Conservation (phyloP, 164 flowering plant species). For the Kalanchoe fedtschenkoi region DNA sequence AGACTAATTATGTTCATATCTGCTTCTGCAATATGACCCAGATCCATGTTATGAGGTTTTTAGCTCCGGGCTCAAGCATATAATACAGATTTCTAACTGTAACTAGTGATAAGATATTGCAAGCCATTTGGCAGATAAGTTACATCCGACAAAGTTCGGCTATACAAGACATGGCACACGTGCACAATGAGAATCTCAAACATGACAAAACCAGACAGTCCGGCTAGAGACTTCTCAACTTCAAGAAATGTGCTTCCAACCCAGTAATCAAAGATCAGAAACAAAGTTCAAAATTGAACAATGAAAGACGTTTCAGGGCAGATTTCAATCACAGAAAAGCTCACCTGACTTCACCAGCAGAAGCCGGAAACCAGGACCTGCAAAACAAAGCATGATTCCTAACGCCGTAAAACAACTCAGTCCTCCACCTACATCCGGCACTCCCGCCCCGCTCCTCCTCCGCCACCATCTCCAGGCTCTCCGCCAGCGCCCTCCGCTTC, state of each 20-base stretch:
- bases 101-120: too few relatives aligned
- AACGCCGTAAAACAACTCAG: constrained; percentile 51
- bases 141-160: too few relatives aligned
- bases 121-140: too few relatives aligned
- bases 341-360: constrained; percentile 51
- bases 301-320: too few relatives aligned
- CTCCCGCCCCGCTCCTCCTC: constrained; percentile 21
- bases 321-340: constrained; percentile 3
- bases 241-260: too few relatives aligned
- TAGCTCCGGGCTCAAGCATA: too few relatives aligned
- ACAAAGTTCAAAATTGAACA: neutral
- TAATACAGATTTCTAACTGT: too few relatives aligned
- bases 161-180: too few relatives aligned
- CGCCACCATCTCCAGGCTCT: constrained; percentile 40
- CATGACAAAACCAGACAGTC: too few relatives aligned
- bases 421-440: constrained; percentile 17
- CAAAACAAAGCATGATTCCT: constrained; percentile 64
- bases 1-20: constrained; percentile 1
- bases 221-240: too few relatives aligned
- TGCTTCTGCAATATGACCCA: neutral
- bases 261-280: neutral
- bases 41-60: too few relatives aligned
- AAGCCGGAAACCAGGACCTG: constrained; percentile 74
- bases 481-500: constrained; percentile 68
- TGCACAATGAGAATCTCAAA: too few relatives aligned